Evolutionary conservation across 176 grass and related monocot species (phyloP), one percentile per base, ranked within the genome.

Genomic region (Tuctoria greenei): DNA sequence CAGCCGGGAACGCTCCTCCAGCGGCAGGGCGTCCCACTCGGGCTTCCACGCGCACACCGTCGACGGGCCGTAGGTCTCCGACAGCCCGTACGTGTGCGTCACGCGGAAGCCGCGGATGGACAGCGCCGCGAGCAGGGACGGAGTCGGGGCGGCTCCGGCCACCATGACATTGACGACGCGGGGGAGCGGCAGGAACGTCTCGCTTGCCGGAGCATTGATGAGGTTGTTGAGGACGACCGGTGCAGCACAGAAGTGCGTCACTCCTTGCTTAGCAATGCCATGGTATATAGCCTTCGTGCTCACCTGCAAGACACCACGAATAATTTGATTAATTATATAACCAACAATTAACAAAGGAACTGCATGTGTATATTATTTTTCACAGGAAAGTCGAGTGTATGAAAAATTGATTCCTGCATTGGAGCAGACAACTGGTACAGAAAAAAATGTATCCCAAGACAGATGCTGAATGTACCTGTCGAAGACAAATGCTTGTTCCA

Each of bases 401-500:
- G 15, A 13, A 31, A 31, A 12, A 15, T 28, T 61, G 57, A 61
- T 28, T 61, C 12, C 28, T 58, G 74, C 27, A n/a, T 8, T 44
- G 37, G 35, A 4, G 50, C 34, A 78, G 38, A 34, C 28, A 50
- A 15, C 60, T 23, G 28, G 11, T 26, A 41, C 31, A n/a, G 42
- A 44, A 66, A 44, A 70, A 49, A 39, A 73, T 47, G 35, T 34
- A 16, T 5, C 3, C n/a, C 35, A 3, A 26, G 41, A 57, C 6
- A 49, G 2, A 44, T 50, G 31, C 21, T 61, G 35, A 67, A 9
- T 61, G 3, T 84, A 97, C 95, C 88, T 98, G 91, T 4, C 95
- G 89, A 81, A 98, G 91, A 79, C 95, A 98, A 67, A 98, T 90
- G 76, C 81, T 98, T 27, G 91, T 98, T 84, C 95, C 91, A 18